These are phyloP conservation scores for Mortierella sp. DNA, from an alignment of 371 early-diverging fungal species.

Conservation along the genomic window DNA sequence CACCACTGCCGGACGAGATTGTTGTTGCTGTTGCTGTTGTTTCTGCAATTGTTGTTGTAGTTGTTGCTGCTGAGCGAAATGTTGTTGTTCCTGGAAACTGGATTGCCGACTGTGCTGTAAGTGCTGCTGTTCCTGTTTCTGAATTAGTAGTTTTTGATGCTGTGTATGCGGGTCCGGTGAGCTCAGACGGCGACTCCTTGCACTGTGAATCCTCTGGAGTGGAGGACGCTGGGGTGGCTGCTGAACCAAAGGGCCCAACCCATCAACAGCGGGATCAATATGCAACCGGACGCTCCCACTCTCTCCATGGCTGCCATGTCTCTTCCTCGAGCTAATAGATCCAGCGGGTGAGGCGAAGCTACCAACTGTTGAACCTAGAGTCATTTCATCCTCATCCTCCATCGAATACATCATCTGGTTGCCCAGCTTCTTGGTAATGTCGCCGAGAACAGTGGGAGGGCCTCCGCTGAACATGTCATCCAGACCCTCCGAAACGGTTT, in stretches of 20 bases:
- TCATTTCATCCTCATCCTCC: slow-evolving; percentile 33
- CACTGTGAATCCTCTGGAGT: slow-evolving; percentile 17
- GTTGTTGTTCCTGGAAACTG: slow-evolving; percentile 26
- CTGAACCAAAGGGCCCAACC: background rate
- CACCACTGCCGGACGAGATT: slow-evolving; percentile 31
- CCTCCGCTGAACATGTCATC: slow-evolving; percentile 76
- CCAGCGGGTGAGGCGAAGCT: background rate
- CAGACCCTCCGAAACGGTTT: slow-evolving; percentile 78
- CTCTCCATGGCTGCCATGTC: slow-evolving; percentile 37
- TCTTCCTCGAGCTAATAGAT: background rate
- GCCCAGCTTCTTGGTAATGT: slow-evolving; percentile 79
- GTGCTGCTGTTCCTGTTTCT: slow-evolving; percentile 10
- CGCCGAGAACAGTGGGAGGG: slow-evolving; percentile 76
- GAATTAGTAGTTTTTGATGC: slow-evolving; percentile 34
- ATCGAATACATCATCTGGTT: slow-evolving; percentile 74
- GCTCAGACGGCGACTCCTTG: slow-evolving; percentile 44
- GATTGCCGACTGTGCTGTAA: slow-evolving; percentile 13
- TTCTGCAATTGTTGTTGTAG: slow-evolving; percentile 15
- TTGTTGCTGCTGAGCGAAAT: slow-evolving; percentile 13
- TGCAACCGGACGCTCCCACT: slow-evolving; percentile 17
- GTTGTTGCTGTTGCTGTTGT: slow-evolving; percentile 28
- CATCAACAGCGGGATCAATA: background rate
- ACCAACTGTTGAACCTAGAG: background rate
- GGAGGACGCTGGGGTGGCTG: slow-evolving; percentile 18
- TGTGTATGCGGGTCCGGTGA: slow-evolving; percentile 56